A percentile compares a stretch with the other conserved stretches of the same genome.
These are phyloP conservation scores for Neurospora sp. DNA, from an alignment of 495 filamentous ascomycete genomes.

Conservation along the genomic window DNA sequence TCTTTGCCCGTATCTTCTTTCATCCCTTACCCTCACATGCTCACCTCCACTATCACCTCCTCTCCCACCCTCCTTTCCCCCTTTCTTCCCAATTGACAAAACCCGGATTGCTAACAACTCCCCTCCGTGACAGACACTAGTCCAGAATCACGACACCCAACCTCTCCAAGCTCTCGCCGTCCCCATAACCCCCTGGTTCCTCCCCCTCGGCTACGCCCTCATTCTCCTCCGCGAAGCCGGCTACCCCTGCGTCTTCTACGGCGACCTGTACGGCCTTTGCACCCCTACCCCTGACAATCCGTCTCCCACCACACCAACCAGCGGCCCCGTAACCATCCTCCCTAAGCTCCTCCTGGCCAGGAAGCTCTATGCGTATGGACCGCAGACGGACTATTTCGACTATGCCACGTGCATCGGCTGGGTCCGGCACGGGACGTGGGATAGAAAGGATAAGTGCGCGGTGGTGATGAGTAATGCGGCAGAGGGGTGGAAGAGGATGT, in stretches of 20 bases:
- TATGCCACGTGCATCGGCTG: slow-evolving; percentile 58
- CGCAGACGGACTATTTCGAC: slow-evolving; percentile 60
- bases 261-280: slow-evolving; percentile 63
- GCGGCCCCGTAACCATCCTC: slow-evolving; percentile 37
- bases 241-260: slow-evolving; percentile 65
- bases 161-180: slow-evolving; percentile 49
- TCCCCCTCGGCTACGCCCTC: slow-evolving; percentile 48
- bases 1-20: slow-evolving; percentile 1
- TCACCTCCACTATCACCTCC: background rate
- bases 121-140: slow-evolving; percentile 24
- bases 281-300: slow-evolving; percentile 26
- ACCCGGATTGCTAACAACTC: background rate
- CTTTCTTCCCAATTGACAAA: background rate
- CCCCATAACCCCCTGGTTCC: slow-evolving; percentile 45
- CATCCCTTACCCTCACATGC: background rate
- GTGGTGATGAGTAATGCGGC: slow-evolving; percentile 49
- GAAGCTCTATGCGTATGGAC: slow-evolving; percentile 59
- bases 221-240: slow-evolving; percentile 57
- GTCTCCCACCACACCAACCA: slow-evolving; percentile 40
- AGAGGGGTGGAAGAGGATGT: slow-evolving; percentile 45
- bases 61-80: background rate
- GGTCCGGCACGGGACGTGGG: slow-evolving; percentile 49
- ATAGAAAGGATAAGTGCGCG: slow-evolving; percentile 42
- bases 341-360: slow-evolving; percentile 52
- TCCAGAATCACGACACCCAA: slow-evolving; percentile 50